Percentiles rank a stretch among this genome's conserved stretches.
These are phyloP conservation scores for Talaromyces albobiverticillius DNA, from an alignment of 2,329 filamentous ascomycete genomes.

Conservation along the genomic window DNA sequence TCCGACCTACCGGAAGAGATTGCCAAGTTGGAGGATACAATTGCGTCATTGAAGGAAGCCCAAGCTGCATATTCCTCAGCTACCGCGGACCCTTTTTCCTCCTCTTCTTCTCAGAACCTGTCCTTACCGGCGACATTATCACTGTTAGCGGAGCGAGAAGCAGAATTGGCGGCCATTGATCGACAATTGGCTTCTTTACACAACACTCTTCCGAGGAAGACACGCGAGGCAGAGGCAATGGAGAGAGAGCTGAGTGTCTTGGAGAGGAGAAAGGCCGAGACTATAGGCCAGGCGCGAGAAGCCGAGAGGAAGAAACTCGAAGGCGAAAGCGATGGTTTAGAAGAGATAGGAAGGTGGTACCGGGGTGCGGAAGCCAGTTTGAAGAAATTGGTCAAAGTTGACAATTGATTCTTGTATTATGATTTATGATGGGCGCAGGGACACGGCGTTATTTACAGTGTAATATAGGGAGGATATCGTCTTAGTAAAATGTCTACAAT, in stretches of 20 bases:
- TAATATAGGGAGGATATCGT: slow-evolving; percentile 1
- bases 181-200: slow-evolving; percentile 41
- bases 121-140: slow-evolving; percentile 40
- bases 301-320: slow-evolving; percentile 41
- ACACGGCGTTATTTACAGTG: slow-evolving; percentile 23
- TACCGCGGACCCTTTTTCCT: slow-evolving; percentile 39
- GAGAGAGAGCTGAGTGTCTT: slow-evolving; percentile 42
- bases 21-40: slow-evolving; percentile 48
- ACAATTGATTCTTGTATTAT: slow-evolving; percentile 15
- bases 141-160: slow-evolving; percentile 39
- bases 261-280: slow-evolving; percentile 45
- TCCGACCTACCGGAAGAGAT: slow-evolving; percentile 53
- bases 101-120: slow-evolving; percentile 38
- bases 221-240: slow-evolving; percentile 43
- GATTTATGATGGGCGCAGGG: slow-evolving; percentile 5
- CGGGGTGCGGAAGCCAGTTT: slow-evolving; percentile 39
- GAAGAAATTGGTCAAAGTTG: slow-evolving; percentile 36
- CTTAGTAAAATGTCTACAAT: neutral
- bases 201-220: slow-evolving; percentile 43
- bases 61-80: slow-evolving; percentile 61
- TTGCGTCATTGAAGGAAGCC: slow-evolving; percentile 52
- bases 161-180: slow-evolving; percentile 40
- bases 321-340: slow-evolving; percentile 45
- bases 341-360: slow-evolving; percentile 48
- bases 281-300: slow-evolving; percentile 47